These are phyloP conservation scores for Kwoniella europaea DNA, from an alignment of 768 basidiomycete genomes.

Conservation along the genomic window DNA sequence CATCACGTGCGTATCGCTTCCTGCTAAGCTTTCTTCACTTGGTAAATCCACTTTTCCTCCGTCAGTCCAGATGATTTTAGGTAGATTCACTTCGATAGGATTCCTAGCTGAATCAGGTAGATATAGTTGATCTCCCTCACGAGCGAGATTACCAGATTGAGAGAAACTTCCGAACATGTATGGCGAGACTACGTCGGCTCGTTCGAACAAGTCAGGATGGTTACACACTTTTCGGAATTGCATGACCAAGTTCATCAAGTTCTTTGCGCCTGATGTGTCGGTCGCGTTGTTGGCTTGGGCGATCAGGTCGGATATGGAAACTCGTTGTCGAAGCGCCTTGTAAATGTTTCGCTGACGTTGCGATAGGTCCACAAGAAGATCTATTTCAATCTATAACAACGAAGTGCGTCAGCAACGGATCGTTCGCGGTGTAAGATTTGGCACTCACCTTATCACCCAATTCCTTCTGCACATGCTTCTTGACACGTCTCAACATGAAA, in stretches of 20 bases:
- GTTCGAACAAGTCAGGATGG: conserved; percentile 96
- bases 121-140: conserved; percentile 84
- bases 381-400: conserved; percentile 80
- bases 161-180: conserved; percentile 86
- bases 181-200: conserved; percentile 92
- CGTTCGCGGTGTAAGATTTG: not conserved
- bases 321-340: conserved; percentile 84
- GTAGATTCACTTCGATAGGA: conserved; percentile 78
- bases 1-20: conserved; percentile 65
- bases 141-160: conserved; percentile 75
- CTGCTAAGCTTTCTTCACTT: conserved; percentile 63
- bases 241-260: conserved; percentile 99
- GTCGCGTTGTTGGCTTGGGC: conserved; percentile 84
- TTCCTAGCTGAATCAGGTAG: conserved; percentile 85
- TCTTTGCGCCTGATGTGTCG: conserved; percentile 86
- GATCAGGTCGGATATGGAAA: conserved; percentile 90
- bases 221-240: conserved; percentile 99
- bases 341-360: conserved; percentile 90
- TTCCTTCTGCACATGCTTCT: conserved; percentile 99
- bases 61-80: conserved; percentile 75
- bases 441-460: conserved; percentile 87
- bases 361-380: conserved; percentile 91
- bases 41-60: conserved; percentile 75
- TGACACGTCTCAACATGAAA: conserved; percentile 96
- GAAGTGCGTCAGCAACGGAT: no score